Percentiles rank a stretch among this genome's conserved stretches.
These are phyloP conservation scores for Barnettozyma populi DNA, from an alignment of 805 yeast genomes.

Conservation along the genomic window DNA sequence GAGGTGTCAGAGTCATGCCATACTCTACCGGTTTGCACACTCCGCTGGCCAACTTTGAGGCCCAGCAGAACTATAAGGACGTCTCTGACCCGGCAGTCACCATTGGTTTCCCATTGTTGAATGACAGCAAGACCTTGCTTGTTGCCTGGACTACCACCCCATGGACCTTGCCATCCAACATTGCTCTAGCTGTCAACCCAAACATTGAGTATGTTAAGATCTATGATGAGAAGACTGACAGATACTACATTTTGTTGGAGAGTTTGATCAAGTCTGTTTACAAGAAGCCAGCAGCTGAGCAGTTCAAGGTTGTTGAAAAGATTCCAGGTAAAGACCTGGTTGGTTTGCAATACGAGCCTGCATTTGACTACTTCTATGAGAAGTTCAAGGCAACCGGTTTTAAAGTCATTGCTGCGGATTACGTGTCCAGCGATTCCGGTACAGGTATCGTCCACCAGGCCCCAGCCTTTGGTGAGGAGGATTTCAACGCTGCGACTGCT, in stretches of 20 bases:
- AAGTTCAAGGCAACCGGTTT: slow-evolving; percentile 73
- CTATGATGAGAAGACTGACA: slow-evolving; percentile 79
- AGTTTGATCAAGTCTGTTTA: slow-evolving; percentile 74
- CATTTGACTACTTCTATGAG: slow-evolving; percentile 76
- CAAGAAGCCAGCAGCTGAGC: slow-evolving; percentile 91
- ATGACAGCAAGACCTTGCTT: slow-evolving; percentile 74
- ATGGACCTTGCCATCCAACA: slow-evolving; percentile 96
- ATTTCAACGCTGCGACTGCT: slow-evolving; percentile 75
- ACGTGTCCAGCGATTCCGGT: slow-evolving; percentile 93
- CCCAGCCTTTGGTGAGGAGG: slow-evolving; percentile 99
- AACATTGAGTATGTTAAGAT: slow-evolving; percentile 88
- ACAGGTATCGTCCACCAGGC: slow-evolving; percentile 98
- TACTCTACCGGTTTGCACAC: slow-evolving; percentile 97
- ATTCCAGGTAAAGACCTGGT: slow-evolving; percentile 74
- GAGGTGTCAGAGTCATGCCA: slow-evolving; percentile 98
- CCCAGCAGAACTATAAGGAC: slow-evolving; percentile 96
- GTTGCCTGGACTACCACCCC: slow-evolving; percentile 99
- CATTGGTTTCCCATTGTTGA: slow-evolving; percentile 74
- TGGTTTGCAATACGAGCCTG: slow-evolving; percentile 77
- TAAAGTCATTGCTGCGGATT: slow-evolving; percentile 74
- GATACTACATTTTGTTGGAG: slow-evolving; percentile 80
- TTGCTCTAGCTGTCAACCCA: slow-evolving; percentile 90
- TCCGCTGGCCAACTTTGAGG: slow-evolving; percentile 95
- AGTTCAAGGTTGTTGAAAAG: slow-evolving; percentile 75
- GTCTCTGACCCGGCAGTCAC: slow-evolving; percentile 97